A percentile compares a stretch with the other conserved stretches of the same genome.
These are phyloP conservation scores for Tylopilus felleus DNA, from an alignment of 768 basidiomycete species.

Conservation along the genomic window DNA sequence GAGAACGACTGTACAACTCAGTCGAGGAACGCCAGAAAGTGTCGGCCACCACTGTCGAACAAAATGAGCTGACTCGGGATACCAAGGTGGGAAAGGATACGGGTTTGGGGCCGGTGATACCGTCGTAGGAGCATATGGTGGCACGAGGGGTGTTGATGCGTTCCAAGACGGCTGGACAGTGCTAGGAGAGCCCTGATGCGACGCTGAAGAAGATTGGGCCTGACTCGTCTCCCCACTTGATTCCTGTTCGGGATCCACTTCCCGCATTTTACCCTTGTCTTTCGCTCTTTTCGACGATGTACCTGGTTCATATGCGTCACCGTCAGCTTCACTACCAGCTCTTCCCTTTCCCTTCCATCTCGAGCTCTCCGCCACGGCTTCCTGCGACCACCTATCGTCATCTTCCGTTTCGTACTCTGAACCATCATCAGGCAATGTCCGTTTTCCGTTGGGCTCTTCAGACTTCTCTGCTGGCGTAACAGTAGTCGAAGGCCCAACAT, in stretches of 20 bases:
- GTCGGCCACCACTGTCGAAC: conserved; percentile 82
- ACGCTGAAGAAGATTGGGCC: conserved; percentile 7
- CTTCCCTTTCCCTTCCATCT: conserved; percentile 27
- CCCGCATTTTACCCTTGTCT: conserved; percentile 24
- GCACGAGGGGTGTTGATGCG: not conserved
- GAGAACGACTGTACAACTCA: conserved; percentile 71
- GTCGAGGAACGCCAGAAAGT: conserved; percentile 55
- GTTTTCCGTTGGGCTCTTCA: not conserved
- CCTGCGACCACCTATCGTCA: conserved; percentile 22
- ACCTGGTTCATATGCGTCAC: conserved; percentile 10
- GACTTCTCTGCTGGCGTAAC: not conserved
- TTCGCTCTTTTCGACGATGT: conserved; percentile 10
- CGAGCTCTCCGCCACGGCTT: conserved; percentile 17
- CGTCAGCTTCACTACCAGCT: conserved; percentile 13
- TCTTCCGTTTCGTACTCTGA: conserved; percentile 17
- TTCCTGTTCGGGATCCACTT: conserved; percentile 11
- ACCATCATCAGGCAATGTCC: not conserved
- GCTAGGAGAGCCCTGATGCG: conserved; percentile 8
- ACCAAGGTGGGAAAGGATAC: conserved; percentile 66
- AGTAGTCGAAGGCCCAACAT: conserved; percentile 1
- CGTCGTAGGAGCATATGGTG: not conserved
- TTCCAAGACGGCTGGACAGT: conserved; percentile 8
- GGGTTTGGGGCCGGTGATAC: conserved; percentile 44
- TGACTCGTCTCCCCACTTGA: conserved; percentile 7
- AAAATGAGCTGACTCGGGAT: conserved; percentile 71